phyloP scores from a whole-genome alignment of 164 flowering plant species.

The Liriodendron chinense region DNA sequence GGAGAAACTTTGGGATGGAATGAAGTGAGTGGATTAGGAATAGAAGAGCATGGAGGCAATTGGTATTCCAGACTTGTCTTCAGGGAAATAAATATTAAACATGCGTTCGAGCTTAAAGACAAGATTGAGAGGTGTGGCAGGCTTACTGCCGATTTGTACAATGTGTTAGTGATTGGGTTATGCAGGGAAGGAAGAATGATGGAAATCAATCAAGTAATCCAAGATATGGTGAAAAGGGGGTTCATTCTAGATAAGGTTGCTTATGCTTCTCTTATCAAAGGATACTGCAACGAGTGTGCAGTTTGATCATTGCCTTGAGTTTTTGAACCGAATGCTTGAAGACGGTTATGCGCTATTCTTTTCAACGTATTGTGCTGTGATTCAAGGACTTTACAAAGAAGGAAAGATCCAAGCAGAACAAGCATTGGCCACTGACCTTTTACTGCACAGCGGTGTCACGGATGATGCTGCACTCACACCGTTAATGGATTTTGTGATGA shows the following conservation, averaged over 20 bases:
- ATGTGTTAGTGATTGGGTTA: slow-evolving; percentile 6
- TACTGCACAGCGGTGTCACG: slow-evolving; percentile 1
- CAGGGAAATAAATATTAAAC: slow-evolving; percentile 9
- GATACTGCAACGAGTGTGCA: background rate
- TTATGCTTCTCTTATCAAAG: slow-evolving; percentile 11
- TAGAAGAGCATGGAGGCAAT: background rate
- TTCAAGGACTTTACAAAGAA: slow-evolving; percentile 8
- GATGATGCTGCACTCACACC: background rate
- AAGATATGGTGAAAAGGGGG: slow-evolving; percentile 13
- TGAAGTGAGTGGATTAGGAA: slow-evolving; percentile 17
- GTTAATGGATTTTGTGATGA: slow-evolving; percentile 1
- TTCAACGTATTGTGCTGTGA: slow-evolving; percentile 4
- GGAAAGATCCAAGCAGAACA: slow-evolving; percentile 12
- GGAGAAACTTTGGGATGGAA: slow-evolving; percentile 1
- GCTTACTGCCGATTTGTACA: slow-evolving; percentile 8
- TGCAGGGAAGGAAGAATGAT: slow-evolving; percentile 13
- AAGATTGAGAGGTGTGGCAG: slow-evolving; percentile 3
- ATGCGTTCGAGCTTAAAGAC: slow-evolving; percentile 13
- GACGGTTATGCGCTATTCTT: slow-evolving; percentile 4
- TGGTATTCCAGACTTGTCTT: slow-evolving; percentile 3
- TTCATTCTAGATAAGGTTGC: background rate
- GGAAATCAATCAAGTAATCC: slow-evolving; percentile 8
- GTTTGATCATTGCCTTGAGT: slow-evolving; percentile 4
- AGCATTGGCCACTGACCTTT: slow-evolving; percentile 10
- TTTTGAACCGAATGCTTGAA: slow-evolving; percentile 5